Evolutionary conservation across 495 filamentous ascomycete species (phyloP), one percentile per base, ranked within the genome.

Genomic region (Terfezia boudieri): DNA sequence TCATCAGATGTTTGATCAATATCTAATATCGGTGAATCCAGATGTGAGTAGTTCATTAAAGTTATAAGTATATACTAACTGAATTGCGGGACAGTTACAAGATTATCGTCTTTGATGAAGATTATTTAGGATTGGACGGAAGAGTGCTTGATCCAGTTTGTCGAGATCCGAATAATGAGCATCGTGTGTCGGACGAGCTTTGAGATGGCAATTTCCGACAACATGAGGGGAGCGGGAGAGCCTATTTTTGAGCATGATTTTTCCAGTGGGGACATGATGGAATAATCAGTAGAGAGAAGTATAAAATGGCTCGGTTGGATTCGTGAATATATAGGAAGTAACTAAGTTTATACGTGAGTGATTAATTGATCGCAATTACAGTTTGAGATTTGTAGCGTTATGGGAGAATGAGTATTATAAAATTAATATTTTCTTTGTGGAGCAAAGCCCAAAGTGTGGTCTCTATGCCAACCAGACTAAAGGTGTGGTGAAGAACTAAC

Each of bases 181-280:
- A 63, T 53, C 22, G 59, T 49, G 54, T 62, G 52, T 56, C 58
- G 8, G 60, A 67, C 50, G 37, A 64, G 43, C 59, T 64, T 52
- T 67, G 6, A 43, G 61, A 17, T 67, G 65, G 64, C 61, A n/a
- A 67, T 53, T 67, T 67, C 50, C 36, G 56, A 57, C 16, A 66
- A 66, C 20, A 64, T 63, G 59, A 61, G 58, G 57, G 59, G 61
- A 52, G 57, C 56, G 41, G 64, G 64, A 7, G 64, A 64, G 53
- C 61, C 61, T 9, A 54, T 65, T 9, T 67, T 67, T 36, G 62
- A 67, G 55, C 52, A 59, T 20, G 20, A 20, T 20, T 20, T 20
- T 20, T 20, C 20, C n/a, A n/a, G n/a, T n/a, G n/a, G n/a, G n/a
- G n/a, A n/a, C n/a, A n/a, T n/a, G n/a, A n/a, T n/a, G n/a, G n/a